Percentiles rank a stretch among this genome's conserved stretches.
These are phyloP conservation scores for Talaromyces piceae DNA, from an alignment of 2,329 filamentous ascomycete genomes.

Conservation along the genomic window DNA sequence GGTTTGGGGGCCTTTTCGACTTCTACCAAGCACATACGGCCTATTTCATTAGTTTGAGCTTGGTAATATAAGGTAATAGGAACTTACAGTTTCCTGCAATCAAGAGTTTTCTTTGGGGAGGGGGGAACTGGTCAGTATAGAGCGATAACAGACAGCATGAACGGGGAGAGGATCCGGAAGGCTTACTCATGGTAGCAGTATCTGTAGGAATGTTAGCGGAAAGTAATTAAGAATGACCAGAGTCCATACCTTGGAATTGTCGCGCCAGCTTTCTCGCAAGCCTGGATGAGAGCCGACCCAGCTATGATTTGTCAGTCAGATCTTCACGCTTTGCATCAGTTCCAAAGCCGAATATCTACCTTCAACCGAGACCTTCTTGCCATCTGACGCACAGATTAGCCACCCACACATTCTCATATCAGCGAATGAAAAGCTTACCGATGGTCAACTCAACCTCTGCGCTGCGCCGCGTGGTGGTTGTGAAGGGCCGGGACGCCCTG, in stretches of 20 bases:
- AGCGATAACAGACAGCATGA: background rate
- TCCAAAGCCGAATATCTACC: slow-evolving; percentile 48
- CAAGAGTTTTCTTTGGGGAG: slow-evolving; percentile 96
- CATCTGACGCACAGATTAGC: slow-evolving; percentile 54
- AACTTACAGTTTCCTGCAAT: slow-evolving; percentile 86
- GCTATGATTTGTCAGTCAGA: slow-evolving; percentile 47
- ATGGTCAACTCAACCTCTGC: slow-evolving; percentile 97
- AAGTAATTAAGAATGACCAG: background rate
- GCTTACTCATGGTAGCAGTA: slow-evolving; percentile 97
- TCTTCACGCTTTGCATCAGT: background rate
- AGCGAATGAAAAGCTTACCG: slow-evolving; percentile 49
- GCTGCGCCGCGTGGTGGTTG: slow-evolving; percentile 66
- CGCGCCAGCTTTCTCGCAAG: slow-evolving; percentile 93
- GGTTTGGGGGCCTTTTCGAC: slow-evolving; percentile 95
- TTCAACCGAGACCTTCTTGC: slow-evolving; percentile 97
- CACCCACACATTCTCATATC: background rate
- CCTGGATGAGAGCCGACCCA: slow-evolving; percentile 94
- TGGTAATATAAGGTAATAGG: background rate
- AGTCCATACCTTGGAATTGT: slow-evolving; percentile 69
- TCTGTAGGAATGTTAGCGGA: slow-evolving; percentile 42
- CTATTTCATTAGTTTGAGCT: slow-evolving; percentile 18
- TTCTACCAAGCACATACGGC: slow-evolving; percentile 97
- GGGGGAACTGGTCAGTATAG: slow-evolving; percentile 22
- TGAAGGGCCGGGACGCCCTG: slow-evolving; percentile 68
- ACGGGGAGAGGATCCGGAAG: slow-evolving; percentile 17